Base-by-base conservation (phyloP, 768 basidiomycete species). In the Sporobolomyces phaffii region DNA sequence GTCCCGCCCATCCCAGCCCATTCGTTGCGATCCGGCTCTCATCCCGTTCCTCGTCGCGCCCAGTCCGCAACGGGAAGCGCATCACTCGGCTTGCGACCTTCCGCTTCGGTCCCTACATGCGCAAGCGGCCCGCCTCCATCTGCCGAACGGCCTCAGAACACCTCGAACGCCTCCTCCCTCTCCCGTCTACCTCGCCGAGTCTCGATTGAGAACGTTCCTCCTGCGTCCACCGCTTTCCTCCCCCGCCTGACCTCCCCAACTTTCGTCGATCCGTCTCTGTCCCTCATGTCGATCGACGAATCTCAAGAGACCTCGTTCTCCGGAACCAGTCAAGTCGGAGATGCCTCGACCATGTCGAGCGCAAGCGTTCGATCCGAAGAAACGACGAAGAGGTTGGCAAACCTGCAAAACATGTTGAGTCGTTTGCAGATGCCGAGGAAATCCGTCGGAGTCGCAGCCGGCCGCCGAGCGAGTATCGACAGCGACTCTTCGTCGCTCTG, bases 371-470 rank as follows among this genome's bases (percentile, higher is more conserved):
- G 44, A 5, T 61, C 68, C 20, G 62, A 66, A 7, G 70, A 71
- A 43, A 71, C 70, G 24, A 62, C 70, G 5, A 56, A 54, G n/a
- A 38, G 70, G 1, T 65, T 71, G 36, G 70, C 65, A 18, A 71
- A 71, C 49, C 45, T 71, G 38, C 70, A 71, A 48, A 48, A 29
- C 40, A 71, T 71, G 70, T 54, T 71, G 28, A 64, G 62, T 44
- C 38, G 62, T 4, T 57, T 71, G 8, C 62, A 63, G 26, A 65
- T 66, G 64, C 69, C 69, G 10, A 48, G 54, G 48, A 54, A 26
- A 47, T 45, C 43, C 17, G 41, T 58, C 29, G 56, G 43, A 3
- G 41, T n/a, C 24, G 40, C 24, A 26, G 31, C 8, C 38, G n/a
- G 41, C 14, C n/a, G 44, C 17, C 11, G 36, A 28, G 26, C 6